Evolutionary conservation across 2,329 filamentous ascomycete species (phyloP), one percentile per base, ranked within the genome.

Genomic region (Penicillium sp.): DNA sequence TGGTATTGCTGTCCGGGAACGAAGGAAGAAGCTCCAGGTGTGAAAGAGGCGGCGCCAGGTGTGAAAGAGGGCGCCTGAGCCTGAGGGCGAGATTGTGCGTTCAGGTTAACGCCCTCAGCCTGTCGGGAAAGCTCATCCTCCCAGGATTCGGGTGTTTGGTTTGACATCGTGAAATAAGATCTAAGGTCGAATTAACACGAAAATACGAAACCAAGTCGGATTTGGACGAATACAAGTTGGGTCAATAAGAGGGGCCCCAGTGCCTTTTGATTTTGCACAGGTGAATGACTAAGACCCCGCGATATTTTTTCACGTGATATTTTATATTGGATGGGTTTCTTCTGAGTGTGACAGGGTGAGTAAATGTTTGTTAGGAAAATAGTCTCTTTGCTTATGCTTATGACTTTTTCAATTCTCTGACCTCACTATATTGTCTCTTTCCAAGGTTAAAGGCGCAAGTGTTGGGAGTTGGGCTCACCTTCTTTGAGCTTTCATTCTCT

Each of bases 81-180:
- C 59, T 75, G 68, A 75, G 79, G 75, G 77, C 82, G 65, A 62
- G 61, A 69, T 63, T 79, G 77, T 58, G 77, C 79, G 67, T 89
- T 89, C 71, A 93, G 74, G 75, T 91, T 91, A 75, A 92, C 83
- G 74, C 89, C 87, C 75, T 89, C 85, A 38, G 89, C 80, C 81
- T 93, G 90, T 69, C 87, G 86, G 62, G 90, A 85, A 76, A 96
- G 86, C 71, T 93, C 90, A 71, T 96, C 91, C 80, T 97, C 93
- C 90, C 94, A 97, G 62, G 92, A 96, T 77, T 96, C 92, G 71
- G 91, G 89, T 35, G 73, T 74, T 54, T 75, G 73, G 76, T 93
- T 87, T 69, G 93, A 89, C 92, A 96, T 96, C 71, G 56, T 82
- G 72, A 56, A 19, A 61, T n/a, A 48, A 50, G 40, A 52, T 61